Base-by-base conservation (phyloP, 371 early-diverging fungal species). In the Gilbertella persicaria region DNA sequence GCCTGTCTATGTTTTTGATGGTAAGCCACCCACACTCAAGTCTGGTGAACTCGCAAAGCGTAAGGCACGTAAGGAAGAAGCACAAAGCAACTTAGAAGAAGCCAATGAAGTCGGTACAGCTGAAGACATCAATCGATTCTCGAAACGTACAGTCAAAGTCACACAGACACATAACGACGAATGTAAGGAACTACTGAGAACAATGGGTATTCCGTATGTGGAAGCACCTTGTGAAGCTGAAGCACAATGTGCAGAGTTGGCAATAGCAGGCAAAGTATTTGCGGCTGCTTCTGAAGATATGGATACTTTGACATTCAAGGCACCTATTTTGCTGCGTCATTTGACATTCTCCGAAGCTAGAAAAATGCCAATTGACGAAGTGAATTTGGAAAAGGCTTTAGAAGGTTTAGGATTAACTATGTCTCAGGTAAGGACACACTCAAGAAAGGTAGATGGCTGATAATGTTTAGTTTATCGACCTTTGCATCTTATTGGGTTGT, bases 221-320 rank as follows among this genome's bases (percentile, higher is more conserved):
- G 93, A 91, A 60, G 99, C 99, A 4, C 99, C 99, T 6, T 92
- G 96, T 66, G 99, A 99, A 79, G 99, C 99, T 4, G 99, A 99
- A 68, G 99, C 99, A 3, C 98, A 97, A 68, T 99, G 99, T 69
- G 99, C 99, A 3, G 94, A 88, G 25, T 69, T 99, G 28, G 92
- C 91, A 26, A 86, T 82, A 60, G 81, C 87, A 0, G 96, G 94
- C n/a, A 84, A 85, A 58, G 99, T 99, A 4, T 96, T 90, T 70
- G 99, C 91, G 7, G 98, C 99, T 20, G 99, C 94, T 4, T 96
- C 98, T 2, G 99, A 99, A 68, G 99, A 99, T 79, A 99, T 99
- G 99, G 99, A 99, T 69, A 97, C 99, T 0, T 76, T 99, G 48
- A 94, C 98, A 4, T 99, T 99, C 74, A 90, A 88, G 5, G 68